Evolutionary conservation across 148 eudicot genomes (phyloP), one percentile per base, ranked within the genome.

Genomic region (Nepenthes mirabilis): DNA sequence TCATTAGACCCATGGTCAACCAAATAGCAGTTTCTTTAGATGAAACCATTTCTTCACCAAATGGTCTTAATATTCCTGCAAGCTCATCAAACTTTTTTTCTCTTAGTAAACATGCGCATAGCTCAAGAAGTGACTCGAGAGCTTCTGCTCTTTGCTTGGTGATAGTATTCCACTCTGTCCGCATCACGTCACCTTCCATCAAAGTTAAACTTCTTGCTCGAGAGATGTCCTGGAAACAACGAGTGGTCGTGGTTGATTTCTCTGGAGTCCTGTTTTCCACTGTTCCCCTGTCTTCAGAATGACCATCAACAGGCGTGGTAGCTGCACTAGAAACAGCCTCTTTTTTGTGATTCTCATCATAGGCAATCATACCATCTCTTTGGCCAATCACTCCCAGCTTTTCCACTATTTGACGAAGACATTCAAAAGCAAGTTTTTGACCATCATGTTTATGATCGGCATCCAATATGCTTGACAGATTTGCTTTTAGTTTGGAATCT

Each of bases 21-120:
- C 91, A 85, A 69, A 82, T 85, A 9, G 91, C 84, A 12, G 91
- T 85, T 69, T 85, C 91, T 78, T 87, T 82, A 2, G 91, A 85
- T 1, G 91, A 85, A 9, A 80, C 87, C 2, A 74, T 74, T 58
- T 82, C 91, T 47, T 80, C 87, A 8, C 83, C 91, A 58, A 85
- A 85, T 23, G 91, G 91, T 60, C 63, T 82, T 43, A 85, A 65
- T 36, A 85, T 80, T 23, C 91, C 91, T 7, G 84, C 79, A 51
- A 85, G 79, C 60, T 85, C 91, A 61, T 82, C 87, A 14, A 77
- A 60, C 69, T 68, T 73, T 60, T 71, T 69, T 36, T 75, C 78
- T 57, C 74, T 77, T 11, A 80, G 76, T 23, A 85, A 69, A 51
- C 79, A 66, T 11, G 91, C 91, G 53, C 91, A 85, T 14, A 85